phyloP scores from a whole-genome alignment of 129 eudicot genomes.

The Erigeron canadensis region DNA sequence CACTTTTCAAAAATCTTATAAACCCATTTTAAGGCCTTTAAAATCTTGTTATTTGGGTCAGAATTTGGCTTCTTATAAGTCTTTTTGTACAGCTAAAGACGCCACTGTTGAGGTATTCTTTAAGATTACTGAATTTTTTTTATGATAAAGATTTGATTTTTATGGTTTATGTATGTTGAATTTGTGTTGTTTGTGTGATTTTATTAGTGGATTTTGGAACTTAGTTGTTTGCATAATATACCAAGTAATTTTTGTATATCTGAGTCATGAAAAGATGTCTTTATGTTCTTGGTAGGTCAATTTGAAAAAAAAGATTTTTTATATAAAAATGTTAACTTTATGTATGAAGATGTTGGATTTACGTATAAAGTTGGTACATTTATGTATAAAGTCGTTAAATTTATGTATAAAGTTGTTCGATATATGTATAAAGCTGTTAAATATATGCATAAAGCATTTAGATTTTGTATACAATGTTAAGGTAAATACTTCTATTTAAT shows the following conservation, averaged over 20 bases:
- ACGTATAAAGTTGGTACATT: too few species aligned
- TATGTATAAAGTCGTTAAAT: neutral
- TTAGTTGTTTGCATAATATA: too few species aligned
- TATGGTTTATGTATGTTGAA: neutral
- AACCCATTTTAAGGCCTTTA: slow-evolving; percentile 20
- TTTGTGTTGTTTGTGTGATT: neutral
- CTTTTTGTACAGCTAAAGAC: slow-evolving; percentile 24
- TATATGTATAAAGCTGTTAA: neutral
- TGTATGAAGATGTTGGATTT: too few species aligned
- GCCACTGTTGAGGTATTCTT: slow-evolving; percentile 39
- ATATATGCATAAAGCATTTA: too few species aligned
- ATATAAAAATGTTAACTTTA: neutral
- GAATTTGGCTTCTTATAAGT: slow-evolving; percentile 24
- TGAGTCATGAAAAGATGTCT: too few species aligned
- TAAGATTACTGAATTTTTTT: neutral
- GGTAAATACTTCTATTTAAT: too few species aligned
- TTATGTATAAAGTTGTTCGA: neutral
- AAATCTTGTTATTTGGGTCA: slow-evolving; percentile 24
- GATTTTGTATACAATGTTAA: too few species aligned
- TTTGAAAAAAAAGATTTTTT: neutral
- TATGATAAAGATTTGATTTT: neutral
- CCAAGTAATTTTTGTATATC: too few species aligned
- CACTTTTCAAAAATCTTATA: neutral
- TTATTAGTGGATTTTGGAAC: neutral
- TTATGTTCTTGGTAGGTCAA: too few species aligned